These are phyloP conservation scores for Colletotrichum lentis DNA, from an alignment of 2,329 filamentous ascomycete genomes.

Conservation along the genomic window DNA sequence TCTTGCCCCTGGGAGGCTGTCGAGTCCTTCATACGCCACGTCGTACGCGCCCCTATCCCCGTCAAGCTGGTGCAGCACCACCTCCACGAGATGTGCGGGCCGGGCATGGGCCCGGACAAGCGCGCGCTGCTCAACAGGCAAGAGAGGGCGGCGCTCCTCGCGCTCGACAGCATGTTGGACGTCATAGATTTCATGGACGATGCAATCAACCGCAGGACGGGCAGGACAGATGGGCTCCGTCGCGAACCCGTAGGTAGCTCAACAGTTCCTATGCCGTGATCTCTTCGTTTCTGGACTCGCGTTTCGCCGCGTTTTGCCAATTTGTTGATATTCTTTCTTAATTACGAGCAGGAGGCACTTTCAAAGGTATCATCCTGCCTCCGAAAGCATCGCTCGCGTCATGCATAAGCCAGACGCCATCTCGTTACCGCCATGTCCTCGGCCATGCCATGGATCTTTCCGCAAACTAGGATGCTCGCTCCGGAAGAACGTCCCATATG, in stretches of 20 bases:
- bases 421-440: slow-evolving; percentile 23
- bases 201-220: slow-evolving; percentile 48
- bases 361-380: slow-evolving; percentile 18
- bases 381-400: slow-evolving; percentile 24
- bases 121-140: slow-evolving; percentile 62
- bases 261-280: slow-evolving; percentile 16
- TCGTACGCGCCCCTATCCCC: slow-evolving; percentile 65
- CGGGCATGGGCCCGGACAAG: slow-evolving; percentile 64
- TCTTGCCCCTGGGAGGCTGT: slow-evolving; percentile 70
- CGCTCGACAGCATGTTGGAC: slow-evolving; percentile 62
- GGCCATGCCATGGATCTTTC: slow-evolving; percentile 7
- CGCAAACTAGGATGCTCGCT: neutral
- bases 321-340: slow-evolving; percentile 3
- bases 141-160: slow-evolving; percentile 61
- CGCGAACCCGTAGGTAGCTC: slow-evolving; percentile 25
- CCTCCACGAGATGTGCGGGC: slow-evolving; percentile 70
- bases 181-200: slow-evolving; percentile 68
- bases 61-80: slow-evolving; percentile 72
- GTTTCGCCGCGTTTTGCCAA: neutral
- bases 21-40: slow-evolving; percentile 68
- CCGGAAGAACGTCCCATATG: slow-evolving; percentile 8
- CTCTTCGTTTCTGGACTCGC: neutral
- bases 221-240: slow-evolving; percentile 30
- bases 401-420: slow-evolving; percentile 11
- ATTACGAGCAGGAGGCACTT: slow-evolving; percentile 14